Evolutionary conservation across 2,329 filamentous ascomycete species (phyloP), one percentile per base, ranked within the genome.

Genomic region (Aureobasidium sp.): DNA sequence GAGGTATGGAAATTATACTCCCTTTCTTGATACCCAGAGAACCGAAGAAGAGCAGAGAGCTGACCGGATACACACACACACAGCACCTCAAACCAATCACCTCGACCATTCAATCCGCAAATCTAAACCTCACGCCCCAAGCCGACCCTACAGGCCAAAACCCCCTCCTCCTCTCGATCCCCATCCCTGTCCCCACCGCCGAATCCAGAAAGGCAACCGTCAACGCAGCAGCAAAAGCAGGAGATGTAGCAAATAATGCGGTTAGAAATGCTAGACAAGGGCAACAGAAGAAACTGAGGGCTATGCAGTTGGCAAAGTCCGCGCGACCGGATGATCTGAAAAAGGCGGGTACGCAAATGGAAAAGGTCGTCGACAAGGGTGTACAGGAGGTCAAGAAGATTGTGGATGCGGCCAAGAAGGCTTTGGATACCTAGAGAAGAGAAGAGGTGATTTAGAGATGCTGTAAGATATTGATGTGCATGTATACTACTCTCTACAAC

Each of bases 121-220:
- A 79, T 33, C 78, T 88, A 61, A 85, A 82, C 60, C 80, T 85
- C 25, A 80, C 79, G 1, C 82, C 87, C 0, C 84, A 86, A 66
- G 79, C 84, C 0, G 75, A 80, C 56, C 80, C 82, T 1, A 85
- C 86, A 63, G 70, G 81, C 6, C 77, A 81, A 29, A 84, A 83
- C 45, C 78, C 84, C 0, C 79, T 82, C n/a, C 83, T 86, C 8
- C 78, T 89, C 11, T 81, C 84, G 58, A 79, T 89, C 23, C 83
- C 85, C 25, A 82, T 89, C 29, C 87, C 87, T 1, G 85, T 87
- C 7, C 85, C 86, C 0, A 89, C 87, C 0, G 87, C 85, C 58
- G 86, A 88, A 68, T 81, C 82, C n/a, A 78, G 85, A 31, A 79
- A 81, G 54, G 72, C 71, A 6, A 78, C 77, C 16, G 71, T 82